phyloP scores from a whole-genome alignment of 148 eudicot genomes.

The Rhododendron griersonianum region DNA sequence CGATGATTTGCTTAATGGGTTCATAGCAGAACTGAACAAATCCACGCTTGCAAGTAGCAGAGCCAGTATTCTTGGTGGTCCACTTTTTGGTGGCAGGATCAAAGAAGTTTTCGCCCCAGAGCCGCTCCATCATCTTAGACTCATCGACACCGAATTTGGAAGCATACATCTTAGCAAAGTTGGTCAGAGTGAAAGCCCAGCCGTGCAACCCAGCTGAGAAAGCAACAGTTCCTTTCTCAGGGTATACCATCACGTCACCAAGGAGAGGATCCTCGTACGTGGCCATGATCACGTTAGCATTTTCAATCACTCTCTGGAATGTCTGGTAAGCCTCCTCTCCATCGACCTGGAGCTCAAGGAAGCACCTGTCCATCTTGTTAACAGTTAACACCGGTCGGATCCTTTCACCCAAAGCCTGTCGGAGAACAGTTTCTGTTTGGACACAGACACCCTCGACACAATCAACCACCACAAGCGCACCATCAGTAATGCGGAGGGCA shows the following conservation, averaged over 20 bases:
- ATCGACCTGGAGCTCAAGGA: slow-evolving; percentile 87
- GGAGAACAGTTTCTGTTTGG: slow-evolving; percentile 85
- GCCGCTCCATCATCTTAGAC: slow-evolving; percentile 80
- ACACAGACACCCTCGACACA: slow-evolving; percentile 86
- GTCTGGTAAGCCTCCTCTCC: slow-evolving; percentile 88
- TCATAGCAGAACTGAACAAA: slow-evolving; percentile 86
- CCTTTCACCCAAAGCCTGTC: slow-evolving; percentile 82
- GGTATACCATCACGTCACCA: slow-evolving; percentile 77
- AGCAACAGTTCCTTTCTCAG: slow-evolving; percentile 88
- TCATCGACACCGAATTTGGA: slow-evolving; percentile 69
- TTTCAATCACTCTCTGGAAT: slow-evolving; percentile 73
- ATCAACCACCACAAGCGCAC: slow-evolving; percentile 80
- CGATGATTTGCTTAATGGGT: slow-evolving; percentile 76
- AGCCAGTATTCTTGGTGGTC: slow-evolving; percentile 66
- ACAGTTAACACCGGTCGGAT: slow-evolving; percentile 81
- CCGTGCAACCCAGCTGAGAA: slow-evolving; percentile 88
- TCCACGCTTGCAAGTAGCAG: slow-evolving; percentile 70
- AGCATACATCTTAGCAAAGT: slow-evolving; percentile 78
- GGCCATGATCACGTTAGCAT: slow-evolving; percentile 85
- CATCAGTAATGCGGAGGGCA: slow-evolving; percentile 81
- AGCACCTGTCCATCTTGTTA: slow-evolving; percentile 89
- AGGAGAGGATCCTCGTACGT: slow-evolving; percentile 80
- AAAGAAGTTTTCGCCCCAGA: slow-evolving; percentile 85
- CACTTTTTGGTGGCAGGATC: slow-evolving; percentile 81
- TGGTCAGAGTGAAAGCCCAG: slow-evolving; percentile 76